These are phyloP conservation scores for Pseudoscleropodium purum DNA, from an alignment of 225 moss, liverwort and hornwort species.

Conservation along the genomic window DNA sequence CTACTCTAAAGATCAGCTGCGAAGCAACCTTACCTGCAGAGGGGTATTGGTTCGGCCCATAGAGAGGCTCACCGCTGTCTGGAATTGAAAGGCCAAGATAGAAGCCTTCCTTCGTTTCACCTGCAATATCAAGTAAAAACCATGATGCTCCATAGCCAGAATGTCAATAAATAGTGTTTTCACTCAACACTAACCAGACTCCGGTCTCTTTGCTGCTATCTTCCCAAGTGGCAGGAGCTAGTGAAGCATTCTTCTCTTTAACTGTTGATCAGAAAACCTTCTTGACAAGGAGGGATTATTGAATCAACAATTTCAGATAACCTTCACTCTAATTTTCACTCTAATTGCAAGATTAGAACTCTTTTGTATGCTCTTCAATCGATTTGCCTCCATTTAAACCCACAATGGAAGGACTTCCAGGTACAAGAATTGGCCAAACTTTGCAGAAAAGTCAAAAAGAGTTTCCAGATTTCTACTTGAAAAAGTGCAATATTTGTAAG, in stretches of 20 bases:
- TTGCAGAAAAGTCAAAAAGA: neutral
- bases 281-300: neutral
- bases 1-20: neutral
- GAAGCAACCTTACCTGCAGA: conserved; percentile 23
- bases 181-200: neutral
- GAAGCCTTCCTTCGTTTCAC: conserved; percentile 59
- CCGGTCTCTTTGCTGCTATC: neutral
- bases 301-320: neutral
- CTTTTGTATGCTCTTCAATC: neutral
- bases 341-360: neutral
- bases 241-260: neutral
- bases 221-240: neutral
- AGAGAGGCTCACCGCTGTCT: conserved; percentile 22
- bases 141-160: neutral
- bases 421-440: neutral
- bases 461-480: neutral
- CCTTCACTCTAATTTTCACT: neutral
- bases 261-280: neutral
- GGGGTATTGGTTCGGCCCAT: conserved; percentile 59
- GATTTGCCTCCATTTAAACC: neutral
- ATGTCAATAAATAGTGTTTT: neutral
- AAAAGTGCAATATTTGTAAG: neutral
- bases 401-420: neutral
- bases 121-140: neutral
- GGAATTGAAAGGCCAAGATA: conserved; percentile 38